A percentile compares a stretch with the other conserved stretches of the same genome.
phyloP scores from a whole-genome alignment of 1,139 yeast genomes.

The Martiniozyma asiatica region DNA sequence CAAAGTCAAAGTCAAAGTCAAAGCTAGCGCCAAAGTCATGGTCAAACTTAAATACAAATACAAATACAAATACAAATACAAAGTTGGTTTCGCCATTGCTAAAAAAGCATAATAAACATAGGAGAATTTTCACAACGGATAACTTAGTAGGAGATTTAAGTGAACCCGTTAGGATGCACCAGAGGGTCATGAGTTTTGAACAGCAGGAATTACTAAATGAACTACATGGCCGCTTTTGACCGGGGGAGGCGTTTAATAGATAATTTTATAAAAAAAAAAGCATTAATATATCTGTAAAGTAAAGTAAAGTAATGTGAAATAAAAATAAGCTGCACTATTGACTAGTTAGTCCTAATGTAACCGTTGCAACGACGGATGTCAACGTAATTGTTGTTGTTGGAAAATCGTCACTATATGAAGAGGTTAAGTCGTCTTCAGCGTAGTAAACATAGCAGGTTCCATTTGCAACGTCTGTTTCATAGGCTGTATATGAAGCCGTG shows the following conservation, averaged over 20 bases:
- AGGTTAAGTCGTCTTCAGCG: constrained; percentile 20
- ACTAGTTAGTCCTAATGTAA: constrained; percentile 15
- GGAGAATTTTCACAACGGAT: no score
- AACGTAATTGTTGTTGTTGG: constrained; percentile 22
- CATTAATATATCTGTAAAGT: no score
- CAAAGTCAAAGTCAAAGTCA: no score
- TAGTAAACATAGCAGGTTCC: constrained; percentile 25
- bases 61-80: no score
- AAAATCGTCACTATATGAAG: constrained; percentile 16
- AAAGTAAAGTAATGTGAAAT: no score
- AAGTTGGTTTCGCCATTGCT: no score
- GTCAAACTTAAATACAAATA: no score
- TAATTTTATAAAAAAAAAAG: background rate
- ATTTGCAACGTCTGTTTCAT: constrained; percentile 18
- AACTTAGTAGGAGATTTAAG: background rate
- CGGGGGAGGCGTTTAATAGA: no score
- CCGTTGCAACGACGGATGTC: constrained; percentile 22
- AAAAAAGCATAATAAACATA: no score
- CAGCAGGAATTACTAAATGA: constrained; percentile 36
- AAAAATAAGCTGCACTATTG: no score
- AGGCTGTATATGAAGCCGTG: constrained; percentile 15
- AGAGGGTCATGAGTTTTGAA: constrained; percentile 34
- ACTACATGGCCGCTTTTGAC: no score
- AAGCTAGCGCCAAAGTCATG: no score
- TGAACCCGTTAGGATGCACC: constrained; percentile 7